Percentiles rank a stretch among this genome's conserved stretches.
Conservation (phyloP, 2,329 filamentous ascomycete genomes). For the Mycocentrospora acerina region DNA sequence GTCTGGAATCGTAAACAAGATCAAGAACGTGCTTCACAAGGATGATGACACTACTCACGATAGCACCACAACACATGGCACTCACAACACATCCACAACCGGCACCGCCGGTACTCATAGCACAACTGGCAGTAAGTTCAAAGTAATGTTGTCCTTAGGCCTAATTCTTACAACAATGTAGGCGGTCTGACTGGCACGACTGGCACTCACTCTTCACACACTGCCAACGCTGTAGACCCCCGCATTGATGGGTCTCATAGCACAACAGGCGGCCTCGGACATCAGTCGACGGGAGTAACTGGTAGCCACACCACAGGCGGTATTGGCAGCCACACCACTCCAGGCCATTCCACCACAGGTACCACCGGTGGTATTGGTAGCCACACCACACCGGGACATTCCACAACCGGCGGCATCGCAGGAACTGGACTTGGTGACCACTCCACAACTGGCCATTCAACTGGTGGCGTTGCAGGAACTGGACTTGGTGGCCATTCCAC, state of each 20-base stretch:
- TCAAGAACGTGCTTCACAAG: conserved; percentile 41
- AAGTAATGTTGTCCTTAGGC: too few relatives aligned
- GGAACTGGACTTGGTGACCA: too few relatives aligned
- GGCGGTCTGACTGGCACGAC: conserved; percentile 11
- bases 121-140: neutral
- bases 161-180: too few relatives aligned
- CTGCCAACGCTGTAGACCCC: conserved; percentile 34
- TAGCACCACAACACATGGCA: conserved; percentile 4
- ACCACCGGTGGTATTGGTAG: too few relatives aligned
- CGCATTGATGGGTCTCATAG: conserved; percentile 28
- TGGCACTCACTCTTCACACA: conserved; percentile 24
- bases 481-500: too few relatives aligned
- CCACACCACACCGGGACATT: conserved; percentile 6
- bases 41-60: conserved; percentile 28
- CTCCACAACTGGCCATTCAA: conserved; percentile 7
- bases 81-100: neutral
- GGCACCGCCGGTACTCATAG: neutral
- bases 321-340: conserved; percentile 7
- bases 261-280: conserved; percentile 20
- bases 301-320: conserved; percentile 24
- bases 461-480: too few relatives aligned
- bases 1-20: conserved; percentile 36
- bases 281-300: conserved; percentile 23
- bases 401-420: conserved; percentile 11
- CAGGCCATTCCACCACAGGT: conserved; percentile 9